Percentiles rank a stretch among this genome's conserved stretches.
Evolutionary conservation across 306 rosid species (phyloP).

Genomic region (Quercus robur): DNA sequence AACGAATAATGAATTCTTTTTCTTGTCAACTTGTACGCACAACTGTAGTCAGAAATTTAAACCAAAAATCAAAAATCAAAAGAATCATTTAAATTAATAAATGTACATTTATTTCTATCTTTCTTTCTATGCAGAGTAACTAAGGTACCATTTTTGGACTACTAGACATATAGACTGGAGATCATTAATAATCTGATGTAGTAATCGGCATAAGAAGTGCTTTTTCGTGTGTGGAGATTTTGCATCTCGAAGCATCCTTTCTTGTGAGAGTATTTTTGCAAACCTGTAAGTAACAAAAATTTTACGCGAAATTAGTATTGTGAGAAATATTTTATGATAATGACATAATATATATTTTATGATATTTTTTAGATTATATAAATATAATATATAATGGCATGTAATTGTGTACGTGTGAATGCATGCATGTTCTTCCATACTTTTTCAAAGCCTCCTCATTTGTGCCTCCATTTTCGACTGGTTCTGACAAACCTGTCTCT

Average conservation of each 20-base stretch:
- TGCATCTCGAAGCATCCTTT: constrained; percentile 41
- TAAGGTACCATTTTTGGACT: too few species aligned
- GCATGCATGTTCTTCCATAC: not conserved
- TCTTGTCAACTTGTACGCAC: too few species aligned
- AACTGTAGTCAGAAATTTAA: too few species aligned
- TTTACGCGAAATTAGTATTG: not conserved
- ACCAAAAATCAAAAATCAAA: too few species aligned
- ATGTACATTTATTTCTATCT: too few species aligned
- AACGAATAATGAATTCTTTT: too few species aligned
- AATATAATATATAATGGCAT: not conserved
- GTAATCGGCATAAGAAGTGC: not conserved
- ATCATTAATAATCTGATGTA: not conserved
- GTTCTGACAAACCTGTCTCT: constrained; percentile 19
- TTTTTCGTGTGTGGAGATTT: constrained; percentile 39
- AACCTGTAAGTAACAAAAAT: constrained; percentile 30
- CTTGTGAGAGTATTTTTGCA: constrained; percentile 46
- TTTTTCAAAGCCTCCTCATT: constrained; percentile 41
- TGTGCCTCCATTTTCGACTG: constrained; percentile 16
- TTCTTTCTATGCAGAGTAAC: too few species aligned
- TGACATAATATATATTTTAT: not conserved
- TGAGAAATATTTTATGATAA: not conserved
- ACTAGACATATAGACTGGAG: too few species aligned
- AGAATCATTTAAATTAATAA: too few species aligned
- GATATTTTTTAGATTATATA: not conserved
- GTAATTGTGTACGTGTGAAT: not conserved